Evolutionary conservation across 202 grass and related monocot genomes (phyloP).

Genomic region (Digitaria exilis): DNA sequence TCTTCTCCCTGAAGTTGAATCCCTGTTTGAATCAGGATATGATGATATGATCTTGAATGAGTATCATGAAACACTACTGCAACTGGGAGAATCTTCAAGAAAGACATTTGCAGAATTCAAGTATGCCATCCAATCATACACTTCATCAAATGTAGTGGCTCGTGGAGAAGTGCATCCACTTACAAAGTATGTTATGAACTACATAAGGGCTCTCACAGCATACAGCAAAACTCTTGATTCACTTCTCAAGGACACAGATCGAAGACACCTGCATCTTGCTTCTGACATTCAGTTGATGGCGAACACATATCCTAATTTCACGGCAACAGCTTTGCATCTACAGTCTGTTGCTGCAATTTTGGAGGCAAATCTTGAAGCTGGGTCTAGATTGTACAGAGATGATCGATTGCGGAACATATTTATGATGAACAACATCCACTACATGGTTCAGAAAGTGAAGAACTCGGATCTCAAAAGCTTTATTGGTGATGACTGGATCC

Average conservation of each 20-base stretch:
- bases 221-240: conserved; percentile 79
- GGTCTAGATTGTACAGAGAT: conserved; percentile 65
- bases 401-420: conserved; percentile 70
- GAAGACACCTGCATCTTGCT: conserved; percentile 38
- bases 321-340: conserved; percentile 42
- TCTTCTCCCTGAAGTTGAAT: conserved; percentile 55
- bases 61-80: conserved; percentile 71
- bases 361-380: conserved; percentile 78
- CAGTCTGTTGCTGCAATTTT: conserved; percentile 54
- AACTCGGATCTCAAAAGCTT: conserved; percentile 81
- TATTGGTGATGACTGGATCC: conserved; percentile 91
- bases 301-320: conserved; percentile 39
- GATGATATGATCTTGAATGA: conserved; percentile 62
- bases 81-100: conserved; percentile 65
- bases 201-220: conserved; percentile 69
- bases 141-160: conserved; percentile 58
- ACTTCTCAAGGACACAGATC: conserved; percentile 63
- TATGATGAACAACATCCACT: conserved; percentile 94
- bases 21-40: conserved; percentile 64
- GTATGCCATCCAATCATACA: conserved; percentile 63
- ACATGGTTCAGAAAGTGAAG: conserved; percentile 97
- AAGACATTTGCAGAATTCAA: conserved; percentile 71
- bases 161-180: conserved; percentile 77
- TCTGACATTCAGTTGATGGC: conserved; percentile 40
- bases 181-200: conserved; percentile 98